Base-by-base conservation (phyloP, 768 basidiomycete species). In the Tulasnella calospora region DNA sequence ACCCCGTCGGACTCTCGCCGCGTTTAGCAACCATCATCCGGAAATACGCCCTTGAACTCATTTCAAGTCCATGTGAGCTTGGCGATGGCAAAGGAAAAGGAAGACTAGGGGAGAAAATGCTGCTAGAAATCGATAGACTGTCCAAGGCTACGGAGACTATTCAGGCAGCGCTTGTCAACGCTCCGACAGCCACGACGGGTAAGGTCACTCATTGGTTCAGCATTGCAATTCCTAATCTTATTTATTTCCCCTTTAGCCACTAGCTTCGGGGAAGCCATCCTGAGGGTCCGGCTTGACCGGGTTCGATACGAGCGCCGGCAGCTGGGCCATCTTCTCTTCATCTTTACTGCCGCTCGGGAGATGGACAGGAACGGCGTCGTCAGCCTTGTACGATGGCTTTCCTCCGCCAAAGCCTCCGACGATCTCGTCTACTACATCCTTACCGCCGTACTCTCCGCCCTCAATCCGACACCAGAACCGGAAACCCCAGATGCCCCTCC, bases 301-400 rank as follows among this genome's bases (percentile, higher is more conserved):
- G 86, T 96, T 73, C 89, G 88, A 82, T 90, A 91, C 75, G 93
- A 95, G 82, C 88, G 94, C 80, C 88, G 92, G 15, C 86, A 87
- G 72, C 87, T 95, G 5, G 89, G 90, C 27, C 86, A 87, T n/a
- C 86, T 89, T 19, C 86, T 94, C 46, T 90, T 88, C 83, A 85
- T 89, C 35, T 85, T 94, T 76, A 88, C 90, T 27, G 88, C 91
- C 38, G 84, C 91, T 69, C 92, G 92, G 0, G 88, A 87, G 81
- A 83, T 94, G 57, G 85, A 88, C 0, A 85, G 89, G 0, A 84
- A 83, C 77, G 94, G 95, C 80, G 83, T 94, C 35, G 89, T 89
- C 81, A 84, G 84, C 61, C 84, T 92, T 36, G 85, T 93, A n/a
- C 90, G 93, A 73, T 94, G 94, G 91, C 86, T 95, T 23, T 71